Base-by-base conservation (phyloP, 2,329 filamentous ascomycete species). In the Rhynchosporium secalis region DNA sequence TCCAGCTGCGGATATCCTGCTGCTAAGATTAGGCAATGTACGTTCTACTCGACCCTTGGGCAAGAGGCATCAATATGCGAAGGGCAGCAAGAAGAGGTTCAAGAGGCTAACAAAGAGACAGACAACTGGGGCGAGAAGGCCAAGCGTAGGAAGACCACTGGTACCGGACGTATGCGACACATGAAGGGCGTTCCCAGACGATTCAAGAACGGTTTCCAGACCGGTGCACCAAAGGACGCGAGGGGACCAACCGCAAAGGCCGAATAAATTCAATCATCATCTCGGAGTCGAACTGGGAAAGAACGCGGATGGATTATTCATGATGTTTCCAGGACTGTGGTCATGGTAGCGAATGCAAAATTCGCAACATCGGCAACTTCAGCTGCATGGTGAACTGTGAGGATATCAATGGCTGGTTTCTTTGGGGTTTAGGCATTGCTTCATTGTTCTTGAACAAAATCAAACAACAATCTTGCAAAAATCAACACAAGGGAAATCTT, bases 121-220 rank as follows among this genome's bases (percentile, higher is more conserved):
- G 94, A 89, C 89, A 97, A 99, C 91, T 99, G 95, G 95, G 87
- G 91, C 81, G 94, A 98, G 88, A 99, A 99, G 91, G 94, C 93
- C 76, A 98, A 98, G 92, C 87, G 95, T 81, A 96, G 95, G 90
- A 98, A 97, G 93, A 97, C 94, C 78, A 94, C 91, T 79, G 95
- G 95, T 76, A 94, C 92, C 77, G 95, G 95, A 80, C 91, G 95
- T 81, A 95, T 93, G 89, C 88, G 92, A 78, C 91, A 93, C 84
- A 86, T 99, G 79, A 96, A 96, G 86, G 86, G 85, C 76, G 88
- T 99, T 78, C 84, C 92, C 78, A 89, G 95, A 80, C 87, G 87
- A 83, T 96, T 96, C 88, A 92, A 89, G 86, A 99, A 99, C 84
- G 93, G 92, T 75, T 99, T 99, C 91, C 94, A 91, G 84, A 86